Conservation (phyloP, 192 early-diverging fungal genomes). For the Coemansia sp. region DNA sequence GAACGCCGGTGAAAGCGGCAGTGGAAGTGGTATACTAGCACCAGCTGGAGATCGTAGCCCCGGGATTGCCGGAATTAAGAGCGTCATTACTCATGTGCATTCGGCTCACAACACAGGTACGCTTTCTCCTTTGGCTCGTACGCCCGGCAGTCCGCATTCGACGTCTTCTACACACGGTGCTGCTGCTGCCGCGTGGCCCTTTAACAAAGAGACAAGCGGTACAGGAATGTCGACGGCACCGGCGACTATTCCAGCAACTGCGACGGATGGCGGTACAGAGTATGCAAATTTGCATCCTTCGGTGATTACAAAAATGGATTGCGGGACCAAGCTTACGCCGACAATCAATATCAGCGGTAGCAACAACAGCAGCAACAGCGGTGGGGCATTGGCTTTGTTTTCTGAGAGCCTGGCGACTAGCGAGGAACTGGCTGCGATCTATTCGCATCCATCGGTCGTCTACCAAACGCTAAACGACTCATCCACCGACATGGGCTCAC, state of each 20-base stretch:
- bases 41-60: conserved; percentile 16
- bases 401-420: conserved; percentile 16
- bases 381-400: background rate
- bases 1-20: conserved; percentile 4
- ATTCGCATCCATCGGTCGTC: conserved; percentile 42
- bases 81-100: conserved; percentile 5
- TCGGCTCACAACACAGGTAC: conserved; percentile 4
- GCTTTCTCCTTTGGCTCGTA: conserved; percentile 14
- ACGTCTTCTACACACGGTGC: conserved; percentile 14
- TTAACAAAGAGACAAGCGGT: conserved; percentile 30
- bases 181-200: conserved; percentile 39
- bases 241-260: conserved; percentile 5
- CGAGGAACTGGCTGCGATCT: conserved; percentile 37
- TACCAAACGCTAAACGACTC: conserved; percentile 35
- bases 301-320: background rate
- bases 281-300: background rate
- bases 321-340: background rate
- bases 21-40: background rate
- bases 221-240: background rate
- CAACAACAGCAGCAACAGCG: conserved; percentile 12
- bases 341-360: conserved; percentile 6
- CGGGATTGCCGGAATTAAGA: background rate
- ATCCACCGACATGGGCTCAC: conserved; percentile 29
- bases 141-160: conserved; percentile 37
- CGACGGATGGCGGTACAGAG: background rate